Conservation (phyloP, 2,329 filamentous ascomycete species). For the Penicillium sp. region DNA sequence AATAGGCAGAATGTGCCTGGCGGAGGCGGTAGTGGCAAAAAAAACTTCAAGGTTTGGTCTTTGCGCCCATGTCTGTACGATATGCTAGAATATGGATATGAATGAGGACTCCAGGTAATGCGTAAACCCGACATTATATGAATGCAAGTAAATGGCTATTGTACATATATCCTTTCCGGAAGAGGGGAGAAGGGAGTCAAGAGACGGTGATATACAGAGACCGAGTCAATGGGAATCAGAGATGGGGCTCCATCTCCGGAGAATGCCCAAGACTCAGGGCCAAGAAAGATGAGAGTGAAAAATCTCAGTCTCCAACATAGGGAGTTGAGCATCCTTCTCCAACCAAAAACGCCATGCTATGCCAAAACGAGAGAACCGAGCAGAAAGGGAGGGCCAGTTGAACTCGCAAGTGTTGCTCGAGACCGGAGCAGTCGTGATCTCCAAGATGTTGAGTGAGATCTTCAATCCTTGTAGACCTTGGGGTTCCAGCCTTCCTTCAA, state of each 20-base stretch:
- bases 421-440: not conserved
- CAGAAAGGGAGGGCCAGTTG: conserved; percentile 7
- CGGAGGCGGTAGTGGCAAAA: conserved; percentile 22
- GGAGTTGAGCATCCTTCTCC: conserved; percentile 23
- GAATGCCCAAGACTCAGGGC: not conserved
- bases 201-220: conserved; percentile 25
- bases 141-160: conserved; percentile 28
- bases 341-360: conserved; percentile 46
- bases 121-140: conserved; percentile 12
- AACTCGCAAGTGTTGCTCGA: not conserved
- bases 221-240: conserved; percentile 12
- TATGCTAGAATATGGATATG: not conserved
- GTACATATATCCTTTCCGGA: conserved; percentile 24
- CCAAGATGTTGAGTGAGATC: conserved; percentile 2
- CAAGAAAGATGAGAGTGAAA: conserved; percentile 9
- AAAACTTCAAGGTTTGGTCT: conserved; percentile 1
- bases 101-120: not conserved
- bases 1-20: not conserved
- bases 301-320: conserved; percentile 17
- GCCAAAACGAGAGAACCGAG: conserved; percentile 32
- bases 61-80: not conserved
- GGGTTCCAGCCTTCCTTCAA: conserved; percentile 86
- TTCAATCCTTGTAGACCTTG: conserved; percentile 85
- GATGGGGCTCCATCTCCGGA: conserved; percentile 1
- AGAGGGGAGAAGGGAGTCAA: conserved; percentile 28